These are phyloP conservation scores for Eragrostis tef DNA, from an alignment of 202 grass and related monocot genomes.

Conservation along the genomic window DNA sequence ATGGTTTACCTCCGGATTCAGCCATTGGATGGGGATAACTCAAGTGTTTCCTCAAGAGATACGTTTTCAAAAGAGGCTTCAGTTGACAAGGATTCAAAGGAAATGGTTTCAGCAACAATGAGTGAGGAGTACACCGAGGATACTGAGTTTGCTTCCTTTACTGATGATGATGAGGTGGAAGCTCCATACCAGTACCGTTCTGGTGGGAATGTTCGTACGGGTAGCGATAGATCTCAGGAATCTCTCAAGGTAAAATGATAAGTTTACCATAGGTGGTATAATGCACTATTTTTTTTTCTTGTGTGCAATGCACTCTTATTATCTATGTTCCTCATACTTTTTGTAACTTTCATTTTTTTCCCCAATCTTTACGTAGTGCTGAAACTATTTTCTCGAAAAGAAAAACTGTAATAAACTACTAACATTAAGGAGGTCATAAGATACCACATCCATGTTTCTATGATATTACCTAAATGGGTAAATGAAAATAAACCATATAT, in stretches of 20 bases:
- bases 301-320: background rate
- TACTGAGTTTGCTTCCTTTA: conserved; percentile 79
- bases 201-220: conserved; percentile 33
- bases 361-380: background rate
- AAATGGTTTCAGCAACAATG: conserved; percentile 59
- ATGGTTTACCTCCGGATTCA: conserved; percentile 79
- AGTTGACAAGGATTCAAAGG: conserved; percentile 66
- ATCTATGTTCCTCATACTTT: background rate
- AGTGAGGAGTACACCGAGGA: conserved; percentile 76
- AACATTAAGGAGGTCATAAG: background rate
- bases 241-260: conserved; percentile 52
- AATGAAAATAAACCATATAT: conserved; percentile 1
- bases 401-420: background rate
- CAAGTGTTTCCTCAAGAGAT: conserved; percentile 54
- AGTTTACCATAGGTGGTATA: background rate
- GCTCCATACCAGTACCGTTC: conserved; percentile 52
- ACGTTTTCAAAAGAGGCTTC: conserved; percentile 67
- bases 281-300: background rate
- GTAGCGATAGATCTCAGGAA: conserved; percentile 47
- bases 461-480: conserved; percentile 11
- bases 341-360: background rate
- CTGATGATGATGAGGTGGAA: conserved; percentile 82
- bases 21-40: conserved; percentile 59
- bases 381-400: background rate
- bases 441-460: conserved; percentile 16